A percentile compares a stretch with the other conserved stretches of the same genome.
Conservation (phyloP, 352 stramenopile species). For the Pythium myriotylum region DNA sequence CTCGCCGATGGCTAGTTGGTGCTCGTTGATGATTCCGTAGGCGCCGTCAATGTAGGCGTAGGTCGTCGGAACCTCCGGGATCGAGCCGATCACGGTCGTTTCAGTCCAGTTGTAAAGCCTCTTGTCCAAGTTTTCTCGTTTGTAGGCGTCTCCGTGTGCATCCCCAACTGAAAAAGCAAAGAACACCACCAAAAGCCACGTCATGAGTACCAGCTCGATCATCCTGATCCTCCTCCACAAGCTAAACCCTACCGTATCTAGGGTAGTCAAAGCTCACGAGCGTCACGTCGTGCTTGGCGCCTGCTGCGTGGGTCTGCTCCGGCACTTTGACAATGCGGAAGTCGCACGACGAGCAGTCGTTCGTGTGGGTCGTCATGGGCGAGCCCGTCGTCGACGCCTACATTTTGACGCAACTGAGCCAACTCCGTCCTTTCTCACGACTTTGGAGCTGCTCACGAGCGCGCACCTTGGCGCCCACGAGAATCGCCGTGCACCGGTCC, state of each 20-base stretch:
- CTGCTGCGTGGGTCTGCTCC: slow-evolving; percentile 44
- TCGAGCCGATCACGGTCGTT: slow-evolving; percentile 62
- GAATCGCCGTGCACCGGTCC: slow-evolving; percentile 11
- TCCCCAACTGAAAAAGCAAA: slow-evolving; percentile 43
- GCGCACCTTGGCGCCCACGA: slow-evolving; percentile 6
- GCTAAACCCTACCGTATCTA: slow-evolving; percentile 59
- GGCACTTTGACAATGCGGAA: slow-evolving; percentile 84
- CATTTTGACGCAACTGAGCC: neutral
- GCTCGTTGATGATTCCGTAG: slow-evolving; percentile 86
- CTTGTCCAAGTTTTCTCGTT: slow-evolving; percentile 62
- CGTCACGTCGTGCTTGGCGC: slow-evolving; percentile 55
- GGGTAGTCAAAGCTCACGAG: slow-evolving; percentile 67
- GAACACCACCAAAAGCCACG: neutral
- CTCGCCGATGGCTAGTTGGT: slow-evolving; percentile 81
- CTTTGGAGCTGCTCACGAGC: neutral
- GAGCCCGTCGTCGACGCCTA: slow-evolving; percentile 62
- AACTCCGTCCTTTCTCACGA: neutral
- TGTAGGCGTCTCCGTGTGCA: slow-evolving; percentile 63
- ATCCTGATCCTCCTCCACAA: neutral
- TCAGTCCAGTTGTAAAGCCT: slow-evolving; percentile 71
- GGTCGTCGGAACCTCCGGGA: slow-evolving; percentile 63
- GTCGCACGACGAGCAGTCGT: slow-evolving; percentile 83
- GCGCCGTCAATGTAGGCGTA: slow-evolving; percentile 81
- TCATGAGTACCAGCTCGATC: neutral
- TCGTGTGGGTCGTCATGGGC: slow-evolving; percentile 85